A percentile compares a stretch with the other conserved stretches of the same genome.
Conservation (phyloP, 2,329 filamentous ascomycete genomes). For the Pestalotiopsis sp. region DNA sequence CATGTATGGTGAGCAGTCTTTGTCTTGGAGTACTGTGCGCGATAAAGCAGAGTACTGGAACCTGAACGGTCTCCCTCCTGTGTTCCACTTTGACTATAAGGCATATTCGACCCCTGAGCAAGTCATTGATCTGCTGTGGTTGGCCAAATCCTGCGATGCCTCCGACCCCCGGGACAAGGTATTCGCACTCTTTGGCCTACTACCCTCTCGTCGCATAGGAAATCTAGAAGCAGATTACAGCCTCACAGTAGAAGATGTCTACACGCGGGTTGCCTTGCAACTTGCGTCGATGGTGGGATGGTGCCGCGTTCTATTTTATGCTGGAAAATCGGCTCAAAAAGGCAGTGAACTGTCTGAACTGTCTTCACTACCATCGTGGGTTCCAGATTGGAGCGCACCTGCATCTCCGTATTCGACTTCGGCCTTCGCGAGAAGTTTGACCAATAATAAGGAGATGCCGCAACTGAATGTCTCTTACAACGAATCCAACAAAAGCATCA, state of each 20-base stretch:
- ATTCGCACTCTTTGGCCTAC: constrained; percentile 16
- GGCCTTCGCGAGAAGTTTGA: no score
- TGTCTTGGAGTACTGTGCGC: constrained; percentile 6
- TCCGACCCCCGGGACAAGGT: constrained; percentile 18
- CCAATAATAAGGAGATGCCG: no score
- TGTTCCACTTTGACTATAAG: constrained; percentile 6
- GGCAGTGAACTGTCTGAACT: neutral
- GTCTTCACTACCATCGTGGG: constrained; percentile 16
- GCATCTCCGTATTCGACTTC: neutral
- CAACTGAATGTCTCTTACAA: no score
- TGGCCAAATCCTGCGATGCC: constrained; percentile 4
- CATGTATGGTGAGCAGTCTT: constrained; percentile 11
- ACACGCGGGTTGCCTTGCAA: constrained; percentile 13
- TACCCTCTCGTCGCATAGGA: neutral
- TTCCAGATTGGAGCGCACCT: constrained; percentile 16
- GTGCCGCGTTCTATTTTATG: neutral
- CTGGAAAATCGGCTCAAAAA: neutral
- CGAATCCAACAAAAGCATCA: no score
- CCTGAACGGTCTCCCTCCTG: neutral
- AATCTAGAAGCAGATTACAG: constrained; percentile 14
- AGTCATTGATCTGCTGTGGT: constrained; percentile 5
- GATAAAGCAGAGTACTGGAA: neutral
- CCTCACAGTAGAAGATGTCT: constrained; percentile 2
- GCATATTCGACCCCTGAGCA: neutral
- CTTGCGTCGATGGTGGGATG: neutral